phyloP scores from a whole-genome alignment of 2,329 filamentous ascomycete species.

The Eutypella sp. region DNA sequence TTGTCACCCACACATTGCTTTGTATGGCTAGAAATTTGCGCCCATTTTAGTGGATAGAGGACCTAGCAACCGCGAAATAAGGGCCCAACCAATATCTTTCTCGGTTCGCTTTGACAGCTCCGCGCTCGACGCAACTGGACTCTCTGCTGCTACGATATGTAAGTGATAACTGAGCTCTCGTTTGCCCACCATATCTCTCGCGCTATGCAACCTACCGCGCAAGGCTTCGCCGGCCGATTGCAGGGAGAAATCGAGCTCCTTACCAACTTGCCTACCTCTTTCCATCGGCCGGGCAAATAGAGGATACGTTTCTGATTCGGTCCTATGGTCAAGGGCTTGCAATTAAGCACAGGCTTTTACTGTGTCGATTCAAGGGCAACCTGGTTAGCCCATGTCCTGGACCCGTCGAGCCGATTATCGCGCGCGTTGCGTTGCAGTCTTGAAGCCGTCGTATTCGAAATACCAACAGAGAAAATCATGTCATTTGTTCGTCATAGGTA shows the following conservation, averaged over 20 bases:
- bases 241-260: not conserved
- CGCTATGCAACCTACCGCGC: not conserved
- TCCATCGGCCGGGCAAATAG: too few relatives aligned
- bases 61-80: not conserved
- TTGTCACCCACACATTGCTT: too few relatives aligned
- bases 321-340: too few relatives aligned
- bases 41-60: not conserved
- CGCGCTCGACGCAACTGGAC: not conserved
- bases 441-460: too few relatives aligned
- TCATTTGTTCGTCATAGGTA: too few relatives aligned
- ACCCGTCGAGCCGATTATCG: too few relatives aligned
- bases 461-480: too few relatives aligned
- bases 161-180: conserved; percentile 1
- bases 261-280: not conserved
- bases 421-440: too few relatives aligned
- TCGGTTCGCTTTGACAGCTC: not conserved
- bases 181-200: not conserved
- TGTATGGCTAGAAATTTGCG: not conserved
- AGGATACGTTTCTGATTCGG: too few relatives aligned
- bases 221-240: not conserved
- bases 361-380: not conserved
- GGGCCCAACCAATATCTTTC: not conserved
- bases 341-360: too few relatives aligned
- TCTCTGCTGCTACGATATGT: not conserved
- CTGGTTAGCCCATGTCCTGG: too few relatives aligned